Base-by-base conservation (phyloP, 2,329 filamentous ascomycete species). In the Penicillium griseofulvum region DNA sequence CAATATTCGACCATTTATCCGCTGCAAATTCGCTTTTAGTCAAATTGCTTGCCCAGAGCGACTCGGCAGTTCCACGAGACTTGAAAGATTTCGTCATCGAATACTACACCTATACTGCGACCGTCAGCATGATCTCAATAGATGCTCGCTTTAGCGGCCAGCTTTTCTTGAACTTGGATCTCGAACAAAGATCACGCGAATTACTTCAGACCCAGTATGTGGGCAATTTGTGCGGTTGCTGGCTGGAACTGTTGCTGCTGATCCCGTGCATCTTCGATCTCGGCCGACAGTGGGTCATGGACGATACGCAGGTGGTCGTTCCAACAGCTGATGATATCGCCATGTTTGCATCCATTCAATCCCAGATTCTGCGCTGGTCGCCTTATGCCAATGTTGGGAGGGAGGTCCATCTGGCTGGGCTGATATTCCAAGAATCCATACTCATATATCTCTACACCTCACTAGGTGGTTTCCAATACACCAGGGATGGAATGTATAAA, bases 61-160 rank as follows among this genome's bases (percentile, higher is more conserved):
- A 72, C 38, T 58, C 65, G 0, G 66, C 73, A 4, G 59, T 74
- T 4, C 69, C 70, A 2, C 68, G 71, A 12, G 71, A 76, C 10
- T 57, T 80, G 3, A 71, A 74, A 28, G 73, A 78, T 28, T 80
- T 80, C 47, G 71, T 80, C 3, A 71, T 79, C 43, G 78, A 80
- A 62, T 80, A 80, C 37, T 80, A 79, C 56, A 73, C 77, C 55
- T 78, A 80, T 63, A 79, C 77, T 43, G 73, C 76, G 4, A 72
- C 75, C 4, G 72, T 76, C 7, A 80, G 77, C 61, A 78, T 80
- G 72, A 77, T 80, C 42, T 78, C 78, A 0, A 74, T 78, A 31
- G 68, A 70, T 36, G 66, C 67, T 1, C 65, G 67, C 9, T 57
- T 67, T 5, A 68, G 66, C 26, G 59, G 63, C 5, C 68, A 70